Evolutionary conservation across 176 grass and related monocot species (phyloP).

Genomic region (Oryza meridionalis): DNA sequence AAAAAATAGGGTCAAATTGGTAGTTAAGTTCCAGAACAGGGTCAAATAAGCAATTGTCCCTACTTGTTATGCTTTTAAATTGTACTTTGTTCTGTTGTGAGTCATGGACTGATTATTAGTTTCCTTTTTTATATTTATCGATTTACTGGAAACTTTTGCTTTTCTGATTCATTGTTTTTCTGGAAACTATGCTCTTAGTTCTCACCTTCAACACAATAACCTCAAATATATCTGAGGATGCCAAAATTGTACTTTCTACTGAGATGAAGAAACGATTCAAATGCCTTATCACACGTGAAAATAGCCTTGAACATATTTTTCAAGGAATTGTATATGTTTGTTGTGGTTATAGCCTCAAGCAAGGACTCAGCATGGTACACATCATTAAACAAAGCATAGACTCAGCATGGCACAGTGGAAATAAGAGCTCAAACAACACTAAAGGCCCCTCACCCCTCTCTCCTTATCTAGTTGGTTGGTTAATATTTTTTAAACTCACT

Average conservation of each 20-base stretch:
- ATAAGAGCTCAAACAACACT: slow-evolving; percentile 65
- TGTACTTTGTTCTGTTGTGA: slow-evolving; percentile 20
- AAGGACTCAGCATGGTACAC: slow-evolving; percentile 60
- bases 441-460: slow-evolving; percentile 47
- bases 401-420: slow-evolving; percentile 49
- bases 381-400: slow-evolving; percentile 40
- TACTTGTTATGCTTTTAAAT: slow-evolving; percentile 12
- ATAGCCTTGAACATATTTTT: slow-evolving; percentile 23
- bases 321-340: slow-evolving; percentile 33
- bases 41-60: too few relatives aligned
- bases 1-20: too few relatives aligned
- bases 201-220: slow-evolving; percentile 34
- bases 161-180: slow-evolving; percentile 23
- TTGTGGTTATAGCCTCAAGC: slow-evolving; percentile 58
- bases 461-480: slow-evolving; percentile 8
- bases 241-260: slow-evolving; percentile 37
- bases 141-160: slow-evolving; percentile 2
- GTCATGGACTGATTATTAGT: slow-evolving; percentile 19
- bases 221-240: neutral
- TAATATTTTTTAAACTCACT: slow-evolving; percentile 5
- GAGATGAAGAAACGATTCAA: slow-evolving; percentile 26
- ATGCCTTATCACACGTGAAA: slow-evolving; percentile 9
- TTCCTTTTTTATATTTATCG: neutral
- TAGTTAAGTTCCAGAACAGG: too few relatives aligned
- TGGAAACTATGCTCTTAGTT: slow-evolving; percentile 14